Conservation (phyloP, 768 basidiomycete genomes). For the Thelephora ganbajun region DNA sequence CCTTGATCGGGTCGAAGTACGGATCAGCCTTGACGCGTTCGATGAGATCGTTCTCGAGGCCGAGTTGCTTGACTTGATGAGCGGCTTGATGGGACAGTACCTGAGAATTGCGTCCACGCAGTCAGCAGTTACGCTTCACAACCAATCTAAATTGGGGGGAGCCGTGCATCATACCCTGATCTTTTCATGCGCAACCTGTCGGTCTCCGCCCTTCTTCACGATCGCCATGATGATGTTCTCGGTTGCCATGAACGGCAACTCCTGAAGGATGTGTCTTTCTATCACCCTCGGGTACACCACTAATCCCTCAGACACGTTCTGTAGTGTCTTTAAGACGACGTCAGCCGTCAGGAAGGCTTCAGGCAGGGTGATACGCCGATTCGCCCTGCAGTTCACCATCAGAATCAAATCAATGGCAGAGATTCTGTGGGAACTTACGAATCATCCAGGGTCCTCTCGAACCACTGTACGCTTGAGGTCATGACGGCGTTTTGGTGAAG, state of each 20-base stretch:
- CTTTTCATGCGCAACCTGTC: slow-evolving; percentile 95
- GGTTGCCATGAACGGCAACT: slow-evolving; percentile 99
- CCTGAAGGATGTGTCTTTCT: slow-evolving; percentile 79
- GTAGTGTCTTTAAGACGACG: slow-evolving; percentile 87
- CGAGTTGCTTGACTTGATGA: slow-evolving; percentile 87
- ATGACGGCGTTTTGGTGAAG: slow-evolving; percentile 93
- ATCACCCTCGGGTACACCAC: slow-evolving; percentile 99
- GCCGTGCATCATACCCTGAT: slow-evolving; percentile 46
- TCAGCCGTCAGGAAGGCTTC: slow-evolving; percentile 97
- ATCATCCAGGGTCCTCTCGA: slow-evolving; percentile 95
- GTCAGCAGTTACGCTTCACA: neutral
- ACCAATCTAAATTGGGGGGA: slow-evolving; percentile 1
- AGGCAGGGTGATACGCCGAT: slow-evolving; percentile 90
- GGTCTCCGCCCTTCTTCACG: slow-evolving; percentile 87
- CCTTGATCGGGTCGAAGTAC: slow-evolving; percentile 84
- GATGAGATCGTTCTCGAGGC: slow-evolving; percentile 91
- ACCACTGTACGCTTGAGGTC: slow-evolving; percentile 79
- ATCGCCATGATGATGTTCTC: slow-evolving; percentile 99
- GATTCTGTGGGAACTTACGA: neutral
- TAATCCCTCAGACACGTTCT: slow-evolving; percentile 95
- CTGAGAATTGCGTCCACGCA: slow-evolving; percentile 17
- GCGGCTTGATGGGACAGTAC: slow-evolving; percentile 93
- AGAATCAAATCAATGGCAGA: neutral
- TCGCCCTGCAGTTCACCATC: slow-evolving; percentile 45
- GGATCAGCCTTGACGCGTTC: slow-evolving; percentile 64